Percentiles rank a stretch among this genome's conserved stretches.
Evolutionary conservation across 1,139 yeast genomes (phyloP).

Genomic region (Hansenula lynferdii): DNA sequence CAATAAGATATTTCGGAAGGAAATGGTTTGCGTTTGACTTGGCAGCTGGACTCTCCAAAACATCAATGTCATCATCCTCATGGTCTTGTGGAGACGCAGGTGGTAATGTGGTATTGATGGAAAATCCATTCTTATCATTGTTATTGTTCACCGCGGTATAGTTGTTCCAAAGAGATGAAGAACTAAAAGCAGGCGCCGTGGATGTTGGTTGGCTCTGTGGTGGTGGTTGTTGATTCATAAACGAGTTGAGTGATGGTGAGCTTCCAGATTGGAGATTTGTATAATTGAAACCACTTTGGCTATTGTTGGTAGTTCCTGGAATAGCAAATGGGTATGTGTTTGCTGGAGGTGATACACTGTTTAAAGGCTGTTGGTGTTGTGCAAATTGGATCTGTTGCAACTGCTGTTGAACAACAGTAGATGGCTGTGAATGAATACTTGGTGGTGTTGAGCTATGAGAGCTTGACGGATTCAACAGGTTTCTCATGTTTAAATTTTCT

Average conservation of each 20-base stretch:
- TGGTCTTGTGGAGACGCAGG: neutral
- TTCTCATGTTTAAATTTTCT: slow-evolving; percentile 13
- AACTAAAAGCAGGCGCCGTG: slow-evolving; percentile 1
- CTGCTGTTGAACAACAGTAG: neutral
- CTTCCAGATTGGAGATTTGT: neutral
- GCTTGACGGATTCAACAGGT: slow-evolving; percentile 1
- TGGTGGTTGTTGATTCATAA: slow-evolving; percentile 1
- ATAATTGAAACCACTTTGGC: neutral
- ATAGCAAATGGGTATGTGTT: neutral
- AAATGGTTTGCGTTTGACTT: slow-evolving; percentile 16
- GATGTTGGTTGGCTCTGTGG: slow-evolving; percentile 3
- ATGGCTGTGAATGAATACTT: neutral
- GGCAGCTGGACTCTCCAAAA: slow-evolving; percentile 12
- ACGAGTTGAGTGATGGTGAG: slow-evolving; percentile 3
- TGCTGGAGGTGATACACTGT: neutral
- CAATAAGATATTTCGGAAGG: slow-evolving; percentile 20
- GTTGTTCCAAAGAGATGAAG: slow-evolving; percentile 13
- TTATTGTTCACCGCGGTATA: neutral
- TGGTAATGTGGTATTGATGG: slow-evolving; percentile 7
- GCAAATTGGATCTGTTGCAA: neutral
- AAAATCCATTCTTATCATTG: slow-evolving; percentile 2
- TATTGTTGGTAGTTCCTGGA: neutral
- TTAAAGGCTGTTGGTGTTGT: neutral
- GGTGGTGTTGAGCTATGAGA: slow-evolving; percentile 3
- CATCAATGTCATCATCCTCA: slow-evolving; percentile 4